These are phyloP conservation scores for Trichoderma polysporum DNA, from an alignment of 2,329 filamentous ascomycete species.

Conservation along the genomic window DNA sequence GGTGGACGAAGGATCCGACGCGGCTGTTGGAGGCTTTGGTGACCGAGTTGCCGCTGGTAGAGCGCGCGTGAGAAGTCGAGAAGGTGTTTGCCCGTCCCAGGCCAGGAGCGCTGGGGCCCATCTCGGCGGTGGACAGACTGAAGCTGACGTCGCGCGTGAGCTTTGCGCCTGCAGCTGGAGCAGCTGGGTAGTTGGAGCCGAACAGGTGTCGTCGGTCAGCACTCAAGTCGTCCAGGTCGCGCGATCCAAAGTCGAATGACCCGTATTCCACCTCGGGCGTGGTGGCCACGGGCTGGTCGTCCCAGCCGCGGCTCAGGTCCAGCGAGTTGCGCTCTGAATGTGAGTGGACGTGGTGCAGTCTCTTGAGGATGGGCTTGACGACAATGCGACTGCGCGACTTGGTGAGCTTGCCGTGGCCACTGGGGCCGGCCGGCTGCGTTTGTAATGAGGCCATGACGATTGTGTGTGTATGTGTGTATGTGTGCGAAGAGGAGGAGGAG, in stretches of 20 bases:
- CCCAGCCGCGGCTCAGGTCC: conserved; percentile 60
- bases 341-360: conserved; percentile 39
- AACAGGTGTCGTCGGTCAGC: conserved; percentile 21
- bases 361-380: conserved; percentile 64
- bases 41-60: conserved; percentile 57
- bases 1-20: conserved; percentile 57
- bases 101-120: conserved; percentile 18
- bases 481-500: not conserved
- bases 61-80: conserved; percentile 51
- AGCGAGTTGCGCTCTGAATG: conserved; percentile 62
- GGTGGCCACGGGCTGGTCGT: conserved; percentile 45
- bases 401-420: conserved; percentile 33
- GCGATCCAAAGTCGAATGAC: conserved; percentile 31
- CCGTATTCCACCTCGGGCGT: conserved; percentile 29
- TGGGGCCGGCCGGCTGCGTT: conserved; percentile 23
- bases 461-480: not conserved
- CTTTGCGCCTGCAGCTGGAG: conserved; percentile 26
- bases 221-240: conserved; percentile 29
- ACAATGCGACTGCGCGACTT: conserved; percentile 49
- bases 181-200: conserved; percentile 22
- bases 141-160: conserved; percentile 48
- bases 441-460: conserved; percentile 33
- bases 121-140: conserved; percentile 39
- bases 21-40: conserved; percentile 53
- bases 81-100: conserved; percentile 37